Base-by-base conservation (phyloP, 768 basidiomycete genomes). In the Boletus reticuloceps region DNA sequence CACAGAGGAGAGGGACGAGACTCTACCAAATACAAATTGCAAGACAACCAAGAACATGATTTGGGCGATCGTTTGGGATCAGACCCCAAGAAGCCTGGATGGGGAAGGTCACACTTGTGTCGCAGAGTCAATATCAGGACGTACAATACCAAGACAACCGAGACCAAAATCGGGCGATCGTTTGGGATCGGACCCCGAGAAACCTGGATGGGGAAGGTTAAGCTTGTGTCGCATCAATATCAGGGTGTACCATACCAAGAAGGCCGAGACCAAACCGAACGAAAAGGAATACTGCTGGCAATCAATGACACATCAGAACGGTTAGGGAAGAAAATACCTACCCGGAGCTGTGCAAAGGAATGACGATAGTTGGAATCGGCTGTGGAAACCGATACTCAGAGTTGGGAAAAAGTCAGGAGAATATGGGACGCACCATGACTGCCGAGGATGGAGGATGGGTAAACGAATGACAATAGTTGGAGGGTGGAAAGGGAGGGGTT, bases 391-490 rank as follows among this genome's bases (percentile, higher is more conserved):
- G 9, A 16, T 25, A 14, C 12, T 61, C 39, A 51, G 51, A 16
- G 29, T 14, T 5, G 16, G 20, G n/a, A 17, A 17, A 34, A 13
- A 42, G 4, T 27, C 17, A n/a, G 29, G 31, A 4, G 16, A 54
- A 13, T 25, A 8, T 5, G 12, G 11, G 45, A 39, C 54, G 31
- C 20, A 61, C 59, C 55, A 31, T 53, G 6, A n/a, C 27, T 44
- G 38, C 49, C 29, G 25, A 49, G 11, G 8, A 27, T 20, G 17
- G 20, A 31, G 17, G 6, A 7, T 17, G 11, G 4, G 5, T 52
- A 56, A 63, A 64, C 1, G 62, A 64, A 36, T 60, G 62, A 57
- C 53, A 42, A 55, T 55, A 64, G 53, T 58, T 64, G 58, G 53
- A 44, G 50, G 10, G 27, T 13, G 27, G 16, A 13, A 20, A 37